A percentile compares a stretch with the other conserved stretches of the same genome.
Evolutionary conservation across 192 early-diverging fungal genomes (phyloP).

Genomic region (Backusella westeae): DNA sequence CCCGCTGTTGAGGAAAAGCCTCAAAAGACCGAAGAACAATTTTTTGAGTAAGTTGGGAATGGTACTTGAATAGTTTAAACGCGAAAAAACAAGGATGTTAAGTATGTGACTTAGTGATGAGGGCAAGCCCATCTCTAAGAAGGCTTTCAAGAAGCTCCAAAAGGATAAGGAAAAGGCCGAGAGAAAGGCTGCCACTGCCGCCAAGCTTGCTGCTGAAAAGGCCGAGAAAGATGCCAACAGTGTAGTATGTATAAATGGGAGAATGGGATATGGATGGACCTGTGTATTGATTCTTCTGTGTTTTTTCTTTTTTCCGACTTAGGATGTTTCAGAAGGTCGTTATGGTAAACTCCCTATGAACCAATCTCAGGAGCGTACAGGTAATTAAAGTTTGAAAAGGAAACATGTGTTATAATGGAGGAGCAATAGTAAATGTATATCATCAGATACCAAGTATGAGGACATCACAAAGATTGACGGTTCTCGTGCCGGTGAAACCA

Average conservation of each 20-base stretch:
- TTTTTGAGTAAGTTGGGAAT: conserved; percentile 39
- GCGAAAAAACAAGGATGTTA: not conserved
- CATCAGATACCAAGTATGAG: conserved; percentile 58
- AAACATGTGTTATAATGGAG: not conserved
- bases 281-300: not conserved
- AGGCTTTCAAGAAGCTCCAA: conserved; percentile 90
- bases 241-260: conserved; percentile 30
- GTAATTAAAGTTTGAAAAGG: conserved; percentile 31
- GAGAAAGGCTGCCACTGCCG: conserved; percentile 58
- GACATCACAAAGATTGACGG: conserved; percentile 63
- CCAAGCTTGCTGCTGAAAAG: conserved; percentile 67
- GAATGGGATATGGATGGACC: not conserved
- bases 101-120: conserved; percentile 52
- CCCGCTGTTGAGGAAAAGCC: conserved; percentile 40
- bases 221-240: conserved; percentile 60
- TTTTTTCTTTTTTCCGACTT: not conserved
- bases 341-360: conserved; percentile 91
- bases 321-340: conserved; percentile 78
- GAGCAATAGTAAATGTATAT: not conserved
- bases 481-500: conserved; percentile 65
- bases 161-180: conserved; percentile 90
- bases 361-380: conserved; percentile 75
- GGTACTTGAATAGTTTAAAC: not conserved
- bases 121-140: conserved; percentile 89
- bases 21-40: conserved; percentile 45